Conservation (phyloP, 352 stramenopile genomes). For the Thalassiosira livingstoniorum region DNA sequence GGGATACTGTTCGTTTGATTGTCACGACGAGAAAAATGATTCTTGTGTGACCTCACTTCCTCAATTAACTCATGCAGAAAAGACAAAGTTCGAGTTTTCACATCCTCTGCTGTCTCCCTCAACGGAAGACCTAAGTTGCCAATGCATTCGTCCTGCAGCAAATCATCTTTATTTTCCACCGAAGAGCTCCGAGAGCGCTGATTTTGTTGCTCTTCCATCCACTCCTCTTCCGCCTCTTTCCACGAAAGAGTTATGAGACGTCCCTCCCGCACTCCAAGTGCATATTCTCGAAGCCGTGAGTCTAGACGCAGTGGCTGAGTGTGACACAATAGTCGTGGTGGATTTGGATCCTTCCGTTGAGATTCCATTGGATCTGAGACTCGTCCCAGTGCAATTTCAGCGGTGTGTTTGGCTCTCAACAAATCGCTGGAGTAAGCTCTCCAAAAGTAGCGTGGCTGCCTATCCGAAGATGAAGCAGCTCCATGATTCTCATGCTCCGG, state of each 20-base stretch:
- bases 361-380: not conserved
- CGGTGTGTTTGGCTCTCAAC: not conserved
- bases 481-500: too few relatives aligned
- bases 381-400: conserved; percentile 6
- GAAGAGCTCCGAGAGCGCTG: too few relatives aligned
- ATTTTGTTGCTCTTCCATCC: not conserved
- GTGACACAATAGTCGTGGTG: not conserved
- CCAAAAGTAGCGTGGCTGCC: too few relatives aligned
- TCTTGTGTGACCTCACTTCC: too few relatives aligned
- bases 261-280: conserved; percentile 8
- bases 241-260: conserved; percentile 3
- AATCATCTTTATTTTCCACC: too few relatives aligned
- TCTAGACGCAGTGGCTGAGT: not conserved
- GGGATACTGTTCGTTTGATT: not conserved
- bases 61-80: conserved; percentile 15
- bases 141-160: too few relatives aligned
- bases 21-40: too few relatives aligned
- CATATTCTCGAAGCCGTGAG: conserved; percentile 7
- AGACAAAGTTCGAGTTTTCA: not conserved
- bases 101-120: conserved; percentile 3
- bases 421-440: conserved; percentile 23
- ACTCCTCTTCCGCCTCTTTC: not conserved
- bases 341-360: not conserved
- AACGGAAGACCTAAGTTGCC: too few relatives aligned
- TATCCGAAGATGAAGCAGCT: too few relatives aligned